Evolutionary conservation across 2,329 filamentous ascomycete genomes (phyloP), one percentile per base, ranked within the genome.

Genomic region (Chrysosporium keratinophilum): DNA sequence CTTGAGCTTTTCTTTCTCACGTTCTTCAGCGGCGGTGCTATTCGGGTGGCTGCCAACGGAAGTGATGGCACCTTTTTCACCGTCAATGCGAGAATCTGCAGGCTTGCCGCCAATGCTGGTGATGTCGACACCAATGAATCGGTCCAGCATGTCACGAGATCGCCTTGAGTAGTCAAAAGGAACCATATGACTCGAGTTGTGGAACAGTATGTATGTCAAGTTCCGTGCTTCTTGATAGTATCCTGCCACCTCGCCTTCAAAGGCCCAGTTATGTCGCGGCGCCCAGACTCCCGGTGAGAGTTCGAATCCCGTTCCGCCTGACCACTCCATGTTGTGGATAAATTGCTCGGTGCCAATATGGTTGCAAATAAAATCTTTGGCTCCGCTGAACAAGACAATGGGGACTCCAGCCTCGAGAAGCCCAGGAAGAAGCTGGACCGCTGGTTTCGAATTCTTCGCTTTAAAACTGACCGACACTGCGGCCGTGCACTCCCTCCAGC

Each of bases 141-240:
- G 86, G 70, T 98, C 91, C 14, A 98, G 82, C 93, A 98, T 98
- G 68, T 97, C 93, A 57, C 91, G 82, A 17, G 84, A 86, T 57
- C 89, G 84, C 46, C 88, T 83, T 1, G 91, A 84, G 62, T 86
- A 87, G 69, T 98, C 91, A 65, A 93, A 97, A 0, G 93, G 94
- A 1, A 98, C 93, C 93, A 98, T 98, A 70, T 98, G 93, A 48
- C 87, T 95, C 14, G 88, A 83, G 69, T 98, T 95, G 75, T 95
- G 88, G 72, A 97, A 95, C 40, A 94, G 77, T 33, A 98, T 84
- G 66, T 98, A 98, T 0, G 93, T 96, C 57, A 98, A 73, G 71
- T 98, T 98, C 60, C 94, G 83, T 1, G 93, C 91, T 67, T 89
- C 82, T 70, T 98, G 94, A 77, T 91, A 98, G 65, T 94, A 88